Percentiles rank a stretch among this genome's conserved stretches.
These are phyloP conservation scores for Leishmania gerbilli DNA, from an alignment of 208 protist species.

Conservation along the genomic window DNA sequence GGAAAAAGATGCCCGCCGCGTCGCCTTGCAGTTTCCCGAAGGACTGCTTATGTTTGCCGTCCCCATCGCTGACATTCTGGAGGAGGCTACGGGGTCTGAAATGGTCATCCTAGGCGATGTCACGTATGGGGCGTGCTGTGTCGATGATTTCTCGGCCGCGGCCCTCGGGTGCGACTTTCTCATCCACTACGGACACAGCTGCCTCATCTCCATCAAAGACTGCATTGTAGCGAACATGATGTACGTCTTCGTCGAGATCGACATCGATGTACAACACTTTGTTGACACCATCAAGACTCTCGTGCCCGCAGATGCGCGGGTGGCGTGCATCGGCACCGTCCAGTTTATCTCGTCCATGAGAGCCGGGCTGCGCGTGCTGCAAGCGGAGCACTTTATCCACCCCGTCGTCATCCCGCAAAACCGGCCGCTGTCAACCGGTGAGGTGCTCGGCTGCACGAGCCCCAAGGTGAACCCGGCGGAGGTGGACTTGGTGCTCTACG, in stretches of 20 bases:
- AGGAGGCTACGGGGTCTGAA: constrained; percentile 87
- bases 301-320: constrained; percentile 65
- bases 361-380: constrained; percentile 72
- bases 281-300: constrained; percentile 95
- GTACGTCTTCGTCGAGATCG: constrained; percentile 99
- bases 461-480: constrained; percentile 84
- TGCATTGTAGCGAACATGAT: constrained; percentile 94
- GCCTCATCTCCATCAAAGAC: constrained; percentile 95
- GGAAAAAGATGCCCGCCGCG: constrained; percentile 83
- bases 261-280: constrained; percentile 97
- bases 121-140: constrained; percentile 99
- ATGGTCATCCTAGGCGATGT: constrained; percentile 99
- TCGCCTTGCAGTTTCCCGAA: constrained; percentile 99
- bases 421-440: constrained; percentile 96
- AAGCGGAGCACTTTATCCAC: constrained; percentile 72
- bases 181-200: constrained; percentile 99
- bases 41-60: constrained; percentile 97
- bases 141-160: constrained; percentile 97
- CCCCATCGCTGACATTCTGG: constrained; percentile 97
- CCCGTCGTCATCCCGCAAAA: constrained; percentile 94
- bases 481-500: constrained; percentile 91
- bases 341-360: constrained; percentile 97
- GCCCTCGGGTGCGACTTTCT: constrained; percentile 97
- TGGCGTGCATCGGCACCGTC: constrained; percentile 96
- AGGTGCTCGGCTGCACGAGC: constrained; percentile 98